A percentile compares a stretch with the other conserved stretches of the same genome.
These are phyloP conservation scores for Leccinum truebloodii DNA, from an alignment of 768 basidiomycete genomes.

Conservation along the genomic window DNA sequence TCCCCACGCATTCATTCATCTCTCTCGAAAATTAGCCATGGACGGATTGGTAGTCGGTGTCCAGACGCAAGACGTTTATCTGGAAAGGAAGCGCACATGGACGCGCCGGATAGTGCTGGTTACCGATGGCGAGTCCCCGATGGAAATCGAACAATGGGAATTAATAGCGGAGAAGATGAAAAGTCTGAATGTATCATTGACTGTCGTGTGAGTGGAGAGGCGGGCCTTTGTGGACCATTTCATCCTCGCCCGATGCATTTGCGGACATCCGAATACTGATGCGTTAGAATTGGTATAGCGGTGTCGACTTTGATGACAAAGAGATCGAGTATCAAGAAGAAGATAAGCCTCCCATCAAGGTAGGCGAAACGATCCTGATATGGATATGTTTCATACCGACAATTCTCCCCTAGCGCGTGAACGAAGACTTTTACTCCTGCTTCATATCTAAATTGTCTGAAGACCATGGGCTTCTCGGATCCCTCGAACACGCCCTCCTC, in stretches of 20 bases:
- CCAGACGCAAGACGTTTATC: slow-evolving; percentile 71
- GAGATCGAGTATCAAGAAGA: slow-evolving; percentile 62
- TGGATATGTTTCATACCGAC: not conserved
- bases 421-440: slow-evolving; percentile 71
- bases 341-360: slow-evolving; percentile 74
- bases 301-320: slow-evolving; percentile 85
- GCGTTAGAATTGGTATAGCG: slow-evolving; percentile 45
- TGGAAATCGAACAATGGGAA: slow-evolving; percentile 78
- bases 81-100: slow-evolving; percentile 78
- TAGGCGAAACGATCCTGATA: slow-evolving; percentile 29
- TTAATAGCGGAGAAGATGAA: slow-evolving; percentile 66
- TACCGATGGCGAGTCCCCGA: slow-evolving; percentile 81
- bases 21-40: slow-evolving; percentile 51
- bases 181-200: slow-evolving; percentile 53
- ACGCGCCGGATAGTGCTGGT: slow-evolving; percentile 80
- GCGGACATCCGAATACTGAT: slow-evolving; percentile 8
- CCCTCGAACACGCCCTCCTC: slow-evolving; percentile 32
- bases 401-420: slow-evolving; percentile 49
- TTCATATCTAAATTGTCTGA: slow-evolving; percentile 41
- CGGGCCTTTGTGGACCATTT: not conserved
- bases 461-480: slow-evolving; percentile 28
- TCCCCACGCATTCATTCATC: not conserved
- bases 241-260: not conserved
- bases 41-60: slow-evolving; percentile 87
- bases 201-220: slow-evolving; percentile 61